Conservation (phyloP, 2,329 filamentous ascomycete genomes). For the Coniochaeta pulveracea region DNA sequence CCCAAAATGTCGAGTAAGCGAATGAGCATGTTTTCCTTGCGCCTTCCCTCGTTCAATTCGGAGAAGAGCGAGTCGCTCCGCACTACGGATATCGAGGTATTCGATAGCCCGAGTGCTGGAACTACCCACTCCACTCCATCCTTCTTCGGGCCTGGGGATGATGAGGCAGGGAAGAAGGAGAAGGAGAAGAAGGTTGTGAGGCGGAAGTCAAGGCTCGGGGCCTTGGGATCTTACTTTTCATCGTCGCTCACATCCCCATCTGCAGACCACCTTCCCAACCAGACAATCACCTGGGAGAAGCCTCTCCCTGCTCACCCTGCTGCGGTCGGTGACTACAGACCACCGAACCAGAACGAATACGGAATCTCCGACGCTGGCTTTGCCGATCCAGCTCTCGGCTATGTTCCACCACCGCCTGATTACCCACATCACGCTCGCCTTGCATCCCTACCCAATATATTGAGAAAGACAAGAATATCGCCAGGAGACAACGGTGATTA, state of each 20-base stretch:
- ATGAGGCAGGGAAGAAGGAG: not conserved
- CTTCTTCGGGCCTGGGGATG: not conserved
- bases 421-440: constrained; percentile 3
- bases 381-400: constrained; percentile 3
- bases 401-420: constrained; percentile 4
- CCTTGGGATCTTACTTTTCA: constrained; percentile 8
- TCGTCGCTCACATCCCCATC: constrained; percentile 10
- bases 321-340: constrained; percentile 2
- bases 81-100: not conserved
- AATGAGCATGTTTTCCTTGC: constrained; percentile 23
- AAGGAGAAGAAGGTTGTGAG: constrained; percentile 6
- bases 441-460: constrained; percentile 5
- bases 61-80: constrained; percentile 1
- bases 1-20: constrained; percentile 29
- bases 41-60: constrained; percentile 21
- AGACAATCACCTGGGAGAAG: constrained; percentile 2
- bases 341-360: not conserved
- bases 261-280: constrained; percentile 7
- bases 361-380: not conserved
- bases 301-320: constrained; percentile 5
- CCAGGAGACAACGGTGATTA: not conserved
- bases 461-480: constrained; percentile 10
- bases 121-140: not conserved
- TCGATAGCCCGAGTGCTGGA: constrained; percentile 3
- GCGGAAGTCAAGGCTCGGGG: constrained; percentile 8